Conservation (phyloP, 2,329 filamentous ascomycete genomes). For the Fusarium foetens region DNA sequence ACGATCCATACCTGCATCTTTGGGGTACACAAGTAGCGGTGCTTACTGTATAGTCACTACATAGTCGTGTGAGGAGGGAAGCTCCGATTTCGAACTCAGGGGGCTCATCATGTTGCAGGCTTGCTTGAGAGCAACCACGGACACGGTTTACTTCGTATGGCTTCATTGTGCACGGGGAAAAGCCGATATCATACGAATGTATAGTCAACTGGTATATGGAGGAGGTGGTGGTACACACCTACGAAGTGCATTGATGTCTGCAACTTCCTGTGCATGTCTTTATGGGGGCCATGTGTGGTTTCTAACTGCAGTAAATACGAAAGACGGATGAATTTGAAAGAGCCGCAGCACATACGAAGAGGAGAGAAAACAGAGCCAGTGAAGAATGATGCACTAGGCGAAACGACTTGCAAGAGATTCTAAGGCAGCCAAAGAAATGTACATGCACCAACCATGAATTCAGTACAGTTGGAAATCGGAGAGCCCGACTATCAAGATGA, state of each 20-base stretch:
- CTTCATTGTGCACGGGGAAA: background rate
- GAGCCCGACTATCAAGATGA: conserved; percentile 21
- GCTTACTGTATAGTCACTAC: background rate
- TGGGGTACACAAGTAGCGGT: background rate
- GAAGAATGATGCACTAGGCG: background rate
- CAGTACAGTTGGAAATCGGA: conserved; percentile 35
- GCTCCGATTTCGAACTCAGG: background rate
- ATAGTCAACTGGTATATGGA: background rate
- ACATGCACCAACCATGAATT: background rate
- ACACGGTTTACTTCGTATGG: conserved; percentile 1
- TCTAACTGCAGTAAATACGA: background rate
- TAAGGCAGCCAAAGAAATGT: background rate
- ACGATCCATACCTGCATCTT: conserved; percentile 10
- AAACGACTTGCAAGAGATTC: background rate
- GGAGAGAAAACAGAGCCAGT: background rate
- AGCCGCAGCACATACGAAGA: background rate
- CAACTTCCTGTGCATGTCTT: background rate
- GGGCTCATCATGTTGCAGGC: background rate
- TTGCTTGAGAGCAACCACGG: background rate
- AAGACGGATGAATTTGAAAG: background rate
- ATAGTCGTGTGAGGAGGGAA: background rate
- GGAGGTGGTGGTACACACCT: background rate
- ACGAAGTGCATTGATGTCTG: conserved; percentile 2
- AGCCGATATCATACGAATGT: background rate
- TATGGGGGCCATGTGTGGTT: background rate